A percentile compares a stretch with the other conserved stretches of the same genome.
Conservation (phyloP, 2,329 filamentous ascomycete species). For the Fusarium nodosum region DNA sequence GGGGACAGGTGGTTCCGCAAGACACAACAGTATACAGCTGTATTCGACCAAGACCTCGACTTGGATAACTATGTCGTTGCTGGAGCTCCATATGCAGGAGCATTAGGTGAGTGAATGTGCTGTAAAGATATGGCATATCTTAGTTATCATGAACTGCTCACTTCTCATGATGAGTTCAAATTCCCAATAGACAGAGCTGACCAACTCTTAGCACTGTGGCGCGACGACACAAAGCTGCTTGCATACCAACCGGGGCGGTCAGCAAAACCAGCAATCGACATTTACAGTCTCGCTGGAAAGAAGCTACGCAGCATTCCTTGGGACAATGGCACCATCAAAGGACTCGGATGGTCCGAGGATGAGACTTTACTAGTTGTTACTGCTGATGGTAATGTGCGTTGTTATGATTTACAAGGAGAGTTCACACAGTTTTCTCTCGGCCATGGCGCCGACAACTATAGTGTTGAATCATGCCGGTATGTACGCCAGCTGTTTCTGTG, state of each 20-base stretch:
- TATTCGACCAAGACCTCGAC: constrained; percentile 94
- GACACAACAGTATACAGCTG: constrained; percentile 89
- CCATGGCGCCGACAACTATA: constrained; percentile 87
- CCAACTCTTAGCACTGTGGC: constrained; percentile 78
- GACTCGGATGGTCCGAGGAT: constrained; percentile 95
- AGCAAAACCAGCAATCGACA: constrained; percentile 87
- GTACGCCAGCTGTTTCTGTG: constrained; percentile 5
- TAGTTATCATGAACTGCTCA: constrained; percentile 7
- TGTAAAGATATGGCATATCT: neutral
- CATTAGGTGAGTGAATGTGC: constrained; percentile 76
- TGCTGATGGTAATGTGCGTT: constrained; percentile 89
- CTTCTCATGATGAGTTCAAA: constrained; percentile 23
- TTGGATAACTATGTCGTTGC: constrained; percentile 94
- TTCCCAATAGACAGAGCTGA: constrained; percentile 14
- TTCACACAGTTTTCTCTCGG: constrained; percentile 95
- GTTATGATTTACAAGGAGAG: constrained; percentile 93
- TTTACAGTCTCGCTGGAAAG: constrained; percentile 94
- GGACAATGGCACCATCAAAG: constrained; percentile 90
- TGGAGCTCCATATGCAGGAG: constrained; percentile 93
- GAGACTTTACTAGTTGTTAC: constrained; percentile 92
- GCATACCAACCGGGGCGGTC: constrained; percentile 79
- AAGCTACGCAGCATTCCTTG: constrained; percentile 87
- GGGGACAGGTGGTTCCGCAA: constrained; percentile 97
- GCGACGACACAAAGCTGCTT: constrained; percentile 87
- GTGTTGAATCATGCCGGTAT: constrained; percentile 84